Base-by-base conservation (phyloP, 306 rosid genomes). In the Medicago ruthenica region DNA sequence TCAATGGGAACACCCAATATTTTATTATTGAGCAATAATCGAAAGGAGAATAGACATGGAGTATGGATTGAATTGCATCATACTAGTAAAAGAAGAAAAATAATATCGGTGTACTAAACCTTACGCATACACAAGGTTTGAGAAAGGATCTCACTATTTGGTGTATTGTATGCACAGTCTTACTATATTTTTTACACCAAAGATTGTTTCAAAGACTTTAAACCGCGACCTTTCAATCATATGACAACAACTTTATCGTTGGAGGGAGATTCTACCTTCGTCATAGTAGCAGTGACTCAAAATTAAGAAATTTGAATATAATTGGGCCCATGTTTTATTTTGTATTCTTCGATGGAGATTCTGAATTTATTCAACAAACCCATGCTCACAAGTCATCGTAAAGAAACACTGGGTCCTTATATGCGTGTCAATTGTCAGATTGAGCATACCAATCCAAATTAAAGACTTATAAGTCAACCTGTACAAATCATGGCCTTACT, bases 401-500 rank as follows among this genome's bases (percentile, higher is more conserved):
- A 16, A 64, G 48, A 39, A 55, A 71, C 57, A 79, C n/a, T 40
- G 67, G 83, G 73, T 41, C 74, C 83, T 16, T 61, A 16, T 63
- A 50, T 78, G 57, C 50, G 9, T 62, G 8, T 24, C 41, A 40
- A 16, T 16, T 9, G 47, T 71, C 66, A 78, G 16, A 8, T 13
- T 60, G 44, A 36, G 57, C 66, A 67, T 42, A 55, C 22, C 34
- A 14, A 11, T 16, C 39, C 53, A 71, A 50, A 50, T 50, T 50
- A 8, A 21, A 4, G 31, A 66, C 67, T 11, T 41, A 3, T 45
- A 45, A 45, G 81, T 77, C 75, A 57, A 54, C 61, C 22, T 54
- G 13, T 17, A 10, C 14, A 8, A 54, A 54, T 24, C 60, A 54
- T 54, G 31, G 34, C 61, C 61, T 55, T 9, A 55, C 2, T 55